Evolutionary conservation across 495 filamentous ascomycete genomes (phyloP), one percentile per base, ranked within the genome.

Genomic region (Hypoxylon perforatum): DNA sequence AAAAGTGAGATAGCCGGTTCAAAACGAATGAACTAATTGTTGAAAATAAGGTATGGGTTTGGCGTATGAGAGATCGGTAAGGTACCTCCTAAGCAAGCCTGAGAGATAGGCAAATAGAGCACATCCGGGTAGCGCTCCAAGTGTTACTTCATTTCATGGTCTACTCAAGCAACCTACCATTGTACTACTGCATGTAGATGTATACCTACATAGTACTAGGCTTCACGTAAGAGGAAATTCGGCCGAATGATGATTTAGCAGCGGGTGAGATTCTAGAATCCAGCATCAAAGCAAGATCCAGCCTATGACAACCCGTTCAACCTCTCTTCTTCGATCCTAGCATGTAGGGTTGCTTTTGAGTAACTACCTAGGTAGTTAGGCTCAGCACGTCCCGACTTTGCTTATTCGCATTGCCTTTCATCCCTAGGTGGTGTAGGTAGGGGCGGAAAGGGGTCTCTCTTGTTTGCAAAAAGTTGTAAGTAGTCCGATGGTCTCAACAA

Each of bases 301-400:
- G 38, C 53, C 52, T 64, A 63, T 62, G 25, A 15, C 30, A 47
- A 28, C 38, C 17, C 17, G 28, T 30, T 52, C 22, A 28, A 30
- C 4, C 41, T 45, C 49, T 12, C 49, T 11, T 30, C 4, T 14
- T 35, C 2, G 33, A 44, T 35, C 46, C 51, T 30, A 51, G 36
- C 48, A 28, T 18, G 38, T 33, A 38, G 19, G n/a, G 21, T 2
- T n/a, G 12, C 22, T 7, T 42, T 10, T 14, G 9, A 21, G 42
- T 8, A n/a, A n/a, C n/a, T n/a, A n/a, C n/a, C n/a, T n/a, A n/a
- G 4, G n/a, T 30, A 30, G 25, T 30, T 42, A 7, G 25, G 25
- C 25, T 55, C 59, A 50, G 59, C 9, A 55, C 59, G 50, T 47
- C 44, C 59, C 59, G 59, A 62, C n/a, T 35, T 44, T 47, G 25